phyloP scores from a whole-genome alignment of 352 stramenopile species.

The Plasmopara viticola region DNA sequence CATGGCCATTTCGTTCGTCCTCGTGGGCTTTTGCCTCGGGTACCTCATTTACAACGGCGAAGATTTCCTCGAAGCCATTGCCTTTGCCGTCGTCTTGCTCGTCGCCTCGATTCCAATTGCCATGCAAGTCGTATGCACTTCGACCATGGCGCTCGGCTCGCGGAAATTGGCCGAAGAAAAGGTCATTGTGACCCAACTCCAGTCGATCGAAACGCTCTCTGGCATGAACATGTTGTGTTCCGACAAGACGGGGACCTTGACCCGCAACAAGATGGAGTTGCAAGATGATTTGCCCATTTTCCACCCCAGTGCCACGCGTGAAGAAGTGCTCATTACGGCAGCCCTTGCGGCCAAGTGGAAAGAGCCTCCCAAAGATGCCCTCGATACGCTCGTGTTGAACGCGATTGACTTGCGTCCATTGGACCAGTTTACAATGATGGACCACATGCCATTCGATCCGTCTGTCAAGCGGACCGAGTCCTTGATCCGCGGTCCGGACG shows the following conservation, averaged over 20 bases:
- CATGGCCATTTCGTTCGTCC: constrained; percentile 76
- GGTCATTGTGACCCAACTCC: constrained; percentile 88
- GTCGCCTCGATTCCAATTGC: constrained; percentile 91
- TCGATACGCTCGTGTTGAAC: constrained; percentile 90
- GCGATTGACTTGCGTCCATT: constrained; percentile 78
- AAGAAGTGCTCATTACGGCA: constrained; percentile 87
- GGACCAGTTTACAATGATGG: constrained; percentile 77
- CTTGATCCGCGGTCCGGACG: constrained; percentile 69
- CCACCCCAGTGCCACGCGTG: constrained; percentile 62
- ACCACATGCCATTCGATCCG: constrained; percentile 81
- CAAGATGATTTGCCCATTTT: constrained; percentile 90
- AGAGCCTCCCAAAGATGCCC: constrained; percentile 88
- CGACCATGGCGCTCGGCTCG: constrained; percentile 90
- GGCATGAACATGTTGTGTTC: constrained; percentile 93
- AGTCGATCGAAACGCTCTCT: constrained; percentile 90
- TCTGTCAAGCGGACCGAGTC: constrained; percentile 91
- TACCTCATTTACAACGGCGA: constrained; percentile 84
- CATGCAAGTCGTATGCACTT: constrained; percentile 90
- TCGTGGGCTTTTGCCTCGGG: constrained; percentile 84
- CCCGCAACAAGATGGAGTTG: constrained; percentile 92
- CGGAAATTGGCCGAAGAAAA: constrained; percentile 87
- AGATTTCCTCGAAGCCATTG: constrained; percentile 67
- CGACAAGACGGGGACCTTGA: constrained; percentile 96
- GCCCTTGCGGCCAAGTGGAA: constrained; percentile 93
- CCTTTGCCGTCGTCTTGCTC: constrained; percentile 87